Base-by-base conservation (phyloP, 208 protist species). In the Entamoeba invadens region DNA sequence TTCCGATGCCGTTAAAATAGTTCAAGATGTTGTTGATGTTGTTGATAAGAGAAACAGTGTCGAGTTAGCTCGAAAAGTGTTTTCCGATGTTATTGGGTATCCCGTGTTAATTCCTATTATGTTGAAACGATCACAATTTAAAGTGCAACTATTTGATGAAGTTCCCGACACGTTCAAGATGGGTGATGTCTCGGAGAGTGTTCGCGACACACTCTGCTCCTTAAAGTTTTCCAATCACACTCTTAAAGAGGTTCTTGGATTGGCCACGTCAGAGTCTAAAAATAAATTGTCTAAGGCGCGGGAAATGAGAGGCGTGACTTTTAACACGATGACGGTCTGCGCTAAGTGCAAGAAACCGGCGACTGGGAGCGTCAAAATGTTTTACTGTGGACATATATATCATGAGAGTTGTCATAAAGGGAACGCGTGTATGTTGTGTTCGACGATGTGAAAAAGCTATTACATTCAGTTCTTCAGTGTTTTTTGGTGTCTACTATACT, bases 71-170 rank as follows among this genome's bases (percentile, higher is more conserved):
- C 31, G 57, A 87, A 87, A 87, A 87, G 57, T 87, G 12, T 87
- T 87, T 87, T 21, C 8, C 12, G 57, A 87, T 35, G 12, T 87
- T 12, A 87, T 87, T 87, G 38, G 38, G 38, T 42, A 18, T 42
- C 10, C 57, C 31, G 10, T 87, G 31, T 21, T 87, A 42, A n/a
- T 87, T 12, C 57, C 57, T 35, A 87, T 87, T 87, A 87, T 87
- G 10, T 87, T 87, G 38, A 87, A 87, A 87, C 10, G 57, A 35
- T 87, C 57, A 12, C 57, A 87, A 87, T 87, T 87, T n/a, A 87
- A 87, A 87, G 57, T 87, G 12, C 57, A 87, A 87, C 38, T 87
- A n/a, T 87, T 87, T 87, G 57, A 87, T 87, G 57, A 87, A 87
- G 38, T 87, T 8, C 57, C 57, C 38, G 10, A 87, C 38, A 87